Evolutionary conservation across 345 rosid species (phyloP), one percentile per base, ranked within the genome.

Genomic region (Raphanus raphanistrum): DNA sequence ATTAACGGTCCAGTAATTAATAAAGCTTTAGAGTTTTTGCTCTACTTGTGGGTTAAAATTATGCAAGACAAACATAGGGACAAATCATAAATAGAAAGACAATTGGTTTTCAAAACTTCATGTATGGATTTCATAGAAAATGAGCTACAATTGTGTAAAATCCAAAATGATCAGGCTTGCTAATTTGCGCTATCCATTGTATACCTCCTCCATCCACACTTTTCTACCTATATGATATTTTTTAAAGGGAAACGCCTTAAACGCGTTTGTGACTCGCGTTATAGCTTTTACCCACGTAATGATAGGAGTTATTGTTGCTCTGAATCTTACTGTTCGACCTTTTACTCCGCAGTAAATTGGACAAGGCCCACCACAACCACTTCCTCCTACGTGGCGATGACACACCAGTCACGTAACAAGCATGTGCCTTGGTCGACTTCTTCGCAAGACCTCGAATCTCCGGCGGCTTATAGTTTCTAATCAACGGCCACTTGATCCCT

Each of bases 401-500:
- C 4, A 60, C 79, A 25, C 58, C 73, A n/a, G 28, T 66, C 84
- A 81, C 78, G 78, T 84, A 84, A 70, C 80, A 62, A 54, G 41
- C 70, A 71, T 81, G 86, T 60, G 84, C 63, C 73, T 70, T 84
- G 6, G 82, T 63, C 79, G 64, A 60, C 64, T 82, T 84, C 78
- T 79, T 88, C 78, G 50, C 75, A 25, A 84, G 70, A 68, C 89
- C 92, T 3, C 83, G 79, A n/a, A 85, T 81, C 80, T 84, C 89
- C 75, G 97, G 98, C 38, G 97, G 91, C 55, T 85, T 84, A 81
- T 82, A 86, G 71, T 86, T 85, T 70, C 92, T 85, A 68, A 94
- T 94, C 82, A 94, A 76, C 68, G 94, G 87, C 97, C 97, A 90
- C 76, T 84, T 84, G 52, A 92, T 84, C 3, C 90, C 90, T 26